These are phyloP conservation scores for Prunus mongolica DNA, from an alignment of 306 rosid genomes.

Conservation along the genomic window DNA sequence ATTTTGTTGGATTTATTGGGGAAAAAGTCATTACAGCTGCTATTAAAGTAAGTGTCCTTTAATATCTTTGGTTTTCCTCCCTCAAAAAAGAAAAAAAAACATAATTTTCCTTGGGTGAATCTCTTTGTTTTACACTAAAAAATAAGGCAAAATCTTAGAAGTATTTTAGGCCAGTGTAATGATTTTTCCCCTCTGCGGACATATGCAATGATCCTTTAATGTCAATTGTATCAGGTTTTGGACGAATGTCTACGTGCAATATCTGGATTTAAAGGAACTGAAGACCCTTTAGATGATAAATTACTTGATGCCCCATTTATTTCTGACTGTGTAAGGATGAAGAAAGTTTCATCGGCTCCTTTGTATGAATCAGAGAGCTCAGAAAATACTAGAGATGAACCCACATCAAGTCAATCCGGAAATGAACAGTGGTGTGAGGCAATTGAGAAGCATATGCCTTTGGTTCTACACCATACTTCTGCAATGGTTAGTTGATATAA, in stretches of 20 bases:
- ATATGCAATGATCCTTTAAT: neutral
- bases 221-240: slow-evolving; percentile 55
- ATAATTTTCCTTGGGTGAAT: neutral
- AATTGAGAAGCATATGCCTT: slow-evolving; percentile 75
- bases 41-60: slow-evolving; percentile 50
- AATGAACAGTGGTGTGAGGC: slow-evolving; percentile 71
- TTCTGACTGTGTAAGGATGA: slow-evolving; percentile 73
- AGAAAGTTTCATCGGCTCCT: slow-evolving; percentile 94
- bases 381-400: slow-evolving; percentile 25
- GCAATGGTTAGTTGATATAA: slow-evolving; percentile 51
- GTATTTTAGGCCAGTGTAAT: neutral
- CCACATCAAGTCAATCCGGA: slow-evolving; percentile 51
- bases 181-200: neutral
- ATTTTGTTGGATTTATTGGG: slow-evolving; percentile 33
- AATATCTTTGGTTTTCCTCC: neutral
- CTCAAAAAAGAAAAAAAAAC: neutral
- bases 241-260: slow-evolving; percentile 86
- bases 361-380: slow-evolving; percentile 46
- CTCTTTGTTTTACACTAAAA: neutral
- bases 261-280: slow-evolving; percentile 95
- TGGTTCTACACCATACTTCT: slow-evolving; percentile 55
- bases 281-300: slow-evolving; percentile 82
- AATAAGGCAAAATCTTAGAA: neutral
- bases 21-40: slow-evolving; percentile 67
- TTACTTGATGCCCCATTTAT: slow-evolving; percentile 69